A percentile compares a stretch with the other conserved stretches of the same genome.
Evolutionary conservation across 1,284 basidiomycete genomes (phyloP).

Genomic region (Sporisorium exsertum): DNA sequence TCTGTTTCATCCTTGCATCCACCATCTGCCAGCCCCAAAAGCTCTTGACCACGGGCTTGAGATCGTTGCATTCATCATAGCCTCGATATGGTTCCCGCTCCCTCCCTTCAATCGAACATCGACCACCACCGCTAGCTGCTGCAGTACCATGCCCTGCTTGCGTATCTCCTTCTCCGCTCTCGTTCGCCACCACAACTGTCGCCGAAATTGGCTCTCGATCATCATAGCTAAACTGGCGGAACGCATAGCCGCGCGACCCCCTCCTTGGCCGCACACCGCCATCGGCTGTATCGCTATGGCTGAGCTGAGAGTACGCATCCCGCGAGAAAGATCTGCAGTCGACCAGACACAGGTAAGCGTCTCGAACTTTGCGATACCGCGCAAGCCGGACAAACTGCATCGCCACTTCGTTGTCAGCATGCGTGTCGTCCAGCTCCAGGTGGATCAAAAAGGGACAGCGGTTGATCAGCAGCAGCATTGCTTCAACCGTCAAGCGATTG

Average conservation of each 20-base stretch:
- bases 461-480: conserved; percentile 47
- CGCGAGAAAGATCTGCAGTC: conserved; percentile 55
- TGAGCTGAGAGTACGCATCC: conserved; percentile 38
- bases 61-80: conserved; percentile 54
- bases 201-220: conserved; percentile 27
- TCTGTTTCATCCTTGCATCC: conserved; percentile 40
- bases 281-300: conserved; percentile 17
- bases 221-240: conserved; percentile 43
- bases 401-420: conserved; percentile 45
- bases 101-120: conserved; percentile 8
- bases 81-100: conserved; percentile 15
- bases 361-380: conserved; percentile 37
- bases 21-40: conserved; percentile 60
- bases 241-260: conserved; percentile 37
- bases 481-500: conserved; percentile 30
- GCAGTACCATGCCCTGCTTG: not conserved
- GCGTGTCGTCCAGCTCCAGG: conserved; percentile 59
- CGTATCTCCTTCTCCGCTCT: not conserved
- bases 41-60: conserved; percentile 50
- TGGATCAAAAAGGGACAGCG: conserved; percentile 50
- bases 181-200: not conserved
- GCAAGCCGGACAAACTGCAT: conserved; percentile 51
- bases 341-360: conserved; percentile 52
- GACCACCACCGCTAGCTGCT: not conserved
- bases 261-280: conserved; percentile 36